phyloP scores from a whole-genome alignment of 2,329 filamentous ascomycete species.

The Hymenoscyphus scutula region DNA sequence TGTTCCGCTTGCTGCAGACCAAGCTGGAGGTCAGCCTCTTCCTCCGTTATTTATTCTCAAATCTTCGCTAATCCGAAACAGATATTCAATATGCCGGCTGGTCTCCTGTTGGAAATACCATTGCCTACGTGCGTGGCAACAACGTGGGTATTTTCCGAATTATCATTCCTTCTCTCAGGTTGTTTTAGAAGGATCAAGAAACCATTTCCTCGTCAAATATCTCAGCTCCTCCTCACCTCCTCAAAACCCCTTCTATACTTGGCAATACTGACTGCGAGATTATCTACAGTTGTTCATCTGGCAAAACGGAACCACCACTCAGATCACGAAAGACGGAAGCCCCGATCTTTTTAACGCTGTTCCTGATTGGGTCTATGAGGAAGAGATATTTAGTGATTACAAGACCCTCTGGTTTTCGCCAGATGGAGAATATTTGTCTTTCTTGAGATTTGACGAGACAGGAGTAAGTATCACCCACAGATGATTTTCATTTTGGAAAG shows the following conservation, averaged over 20 bases:
- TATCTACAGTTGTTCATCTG: slow-evolving; percentile 62
- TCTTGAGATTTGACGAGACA: slow-evolving; percentile 60
- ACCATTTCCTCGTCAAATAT: no score
- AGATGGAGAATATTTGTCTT: slow-evolving; percentile 53
- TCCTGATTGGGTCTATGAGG: slow-evolving; percentile 64
- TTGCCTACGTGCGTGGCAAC: slow-evolving; percentile 67
- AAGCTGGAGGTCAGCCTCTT: slow-evolving; percentile 34
- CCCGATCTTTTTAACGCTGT: slow-evolving; percentile 63
- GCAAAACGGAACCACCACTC: slow-evolving; percentile 52
- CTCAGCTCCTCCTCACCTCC: no score
- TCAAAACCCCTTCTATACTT: no score
- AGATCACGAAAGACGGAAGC: slow-evolving; percentile 53
- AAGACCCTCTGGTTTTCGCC: slow-evolving; percentile 57
- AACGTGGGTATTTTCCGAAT: no score
- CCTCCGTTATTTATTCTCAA: neutral
- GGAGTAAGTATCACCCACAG: slow-evolving; percentile 45
- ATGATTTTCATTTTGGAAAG: neutral
- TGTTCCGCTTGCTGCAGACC: slow-evolving; percentile 55
- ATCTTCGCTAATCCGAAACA: neutral
- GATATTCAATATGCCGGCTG: slow-evolving; percentile 63
- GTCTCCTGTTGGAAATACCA: slow-evolving; percentile 54
- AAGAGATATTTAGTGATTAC: slow-evolving; percentile 53
- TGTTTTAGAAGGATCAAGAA: no score
- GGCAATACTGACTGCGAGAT: no score
- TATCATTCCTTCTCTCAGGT: no score